Conservation (phyloP, 495 filamentous ascomycete species). For the Daldinia childiae region DNA sequence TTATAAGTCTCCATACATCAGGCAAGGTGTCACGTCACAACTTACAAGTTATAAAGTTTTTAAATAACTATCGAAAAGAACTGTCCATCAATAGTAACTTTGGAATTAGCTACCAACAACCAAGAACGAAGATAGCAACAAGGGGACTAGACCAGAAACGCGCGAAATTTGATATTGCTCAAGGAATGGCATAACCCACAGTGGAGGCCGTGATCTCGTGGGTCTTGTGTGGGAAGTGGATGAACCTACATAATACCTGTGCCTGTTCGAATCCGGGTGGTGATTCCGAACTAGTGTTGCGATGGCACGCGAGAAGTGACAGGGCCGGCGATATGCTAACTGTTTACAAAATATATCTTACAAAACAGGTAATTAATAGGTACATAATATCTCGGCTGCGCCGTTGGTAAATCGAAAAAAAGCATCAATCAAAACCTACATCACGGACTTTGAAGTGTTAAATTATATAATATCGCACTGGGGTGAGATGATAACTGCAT, state of each 20-base stretch:
- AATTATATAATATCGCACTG: neutral
- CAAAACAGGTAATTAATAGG: neutral
- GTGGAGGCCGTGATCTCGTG: constrained; percentile 40
- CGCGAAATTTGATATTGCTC: constrained; percentile 30
- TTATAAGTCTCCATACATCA: neutral
- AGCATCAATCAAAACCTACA: constrained; percentile 16
- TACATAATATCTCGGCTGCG: neutral
- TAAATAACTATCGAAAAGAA: neutral
- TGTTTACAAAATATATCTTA: neutral
- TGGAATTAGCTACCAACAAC: neutral
- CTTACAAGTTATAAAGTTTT: neutral
- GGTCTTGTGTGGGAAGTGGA: constrained; percentile 36
- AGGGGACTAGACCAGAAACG: constrained; percentile 17
- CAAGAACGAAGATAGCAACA: constrained; percentile 7
- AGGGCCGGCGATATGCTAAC: constrained; percentile 25
- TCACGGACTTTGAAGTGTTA: constrained; percentile 1
- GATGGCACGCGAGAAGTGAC: constrained; percentile 36
- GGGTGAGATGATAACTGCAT: neutral
- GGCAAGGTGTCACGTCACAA: constrained; percentile 1
- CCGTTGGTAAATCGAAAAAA: constrained; percentile 18
- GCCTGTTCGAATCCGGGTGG: constrained; percentile 33
- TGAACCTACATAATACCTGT: constrained; percentile 2
- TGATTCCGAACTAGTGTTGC: constrained; percentile 31
- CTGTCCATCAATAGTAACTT: neutral
- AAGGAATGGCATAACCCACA: constrained; percentile 30